These are phyloP conservation scores for Nicotiana knightiana DNA, from an alignment of 257 asterid species.

Conservation along the genomic window DNA sequence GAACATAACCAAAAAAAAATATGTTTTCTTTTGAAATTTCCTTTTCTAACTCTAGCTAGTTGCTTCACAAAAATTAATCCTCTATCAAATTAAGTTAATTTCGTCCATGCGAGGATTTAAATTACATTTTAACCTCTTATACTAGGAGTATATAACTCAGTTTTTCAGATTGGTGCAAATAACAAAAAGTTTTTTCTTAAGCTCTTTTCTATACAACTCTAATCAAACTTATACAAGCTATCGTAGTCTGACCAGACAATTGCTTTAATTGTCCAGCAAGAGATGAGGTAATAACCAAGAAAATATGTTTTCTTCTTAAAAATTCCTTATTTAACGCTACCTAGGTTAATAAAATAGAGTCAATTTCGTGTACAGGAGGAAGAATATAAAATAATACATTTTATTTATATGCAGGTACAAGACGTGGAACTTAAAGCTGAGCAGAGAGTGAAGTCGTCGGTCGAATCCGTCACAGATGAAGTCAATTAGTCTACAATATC, in stretches of 20 bases:
- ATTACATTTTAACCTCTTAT: neutral
- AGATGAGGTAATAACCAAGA: neutral
- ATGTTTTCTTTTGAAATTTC: neutral
- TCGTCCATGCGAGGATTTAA: neutral
- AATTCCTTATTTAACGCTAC: neutral
- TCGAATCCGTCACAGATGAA: neutral
- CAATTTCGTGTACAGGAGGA: too few relatives aligned
- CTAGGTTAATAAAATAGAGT: neutral
- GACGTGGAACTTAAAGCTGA: neutral
- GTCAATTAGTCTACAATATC: neutral
- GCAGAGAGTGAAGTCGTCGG: neutral
- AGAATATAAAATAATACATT: too few relatives aligned
- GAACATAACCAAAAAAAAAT: neutral
- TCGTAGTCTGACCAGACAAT: neutral
- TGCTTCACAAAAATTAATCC: neutral
- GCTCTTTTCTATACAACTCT: neutral
- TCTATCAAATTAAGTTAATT: neutral
- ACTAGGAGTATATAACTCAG: too few relatives aligned
- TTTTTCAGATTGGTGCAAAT: neutral
- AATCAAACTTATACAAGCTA: neutral
- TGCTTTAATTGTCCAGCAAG: neutral
- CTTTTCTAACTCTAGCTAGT: neutral
- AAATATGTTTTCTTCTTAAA: neutral
- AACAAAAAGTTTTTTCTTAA: neutral
- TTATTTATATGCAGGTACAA: neutral